phyloP scores from a whole-genome alignment of 371 early-diverging fungal genomes.

The Smittium culicis region DNA sequence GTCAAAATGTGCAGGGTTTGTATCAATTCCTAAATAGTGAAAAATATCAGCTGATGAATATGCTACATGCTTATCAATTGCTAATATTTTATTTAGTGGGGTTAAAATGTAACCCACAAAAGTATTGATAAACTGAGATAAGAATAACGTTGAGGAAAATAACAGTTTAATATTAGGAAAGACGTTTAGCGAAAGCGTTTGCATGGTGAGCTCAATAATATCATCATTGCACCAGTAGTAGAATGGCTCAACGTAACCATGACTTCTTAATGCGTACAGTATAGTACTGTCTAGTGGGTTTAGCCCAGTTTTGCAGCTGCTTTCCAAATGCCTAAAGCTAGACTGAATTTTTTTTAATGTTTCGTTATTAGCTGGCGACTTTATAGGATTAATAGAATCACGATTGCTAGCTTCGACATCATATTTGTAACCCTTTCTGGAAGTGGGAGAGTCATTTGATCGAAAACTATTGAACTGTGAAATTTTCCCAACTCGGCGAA shows the following conservation, averaged over 20 bases:
- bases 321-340: neutral
- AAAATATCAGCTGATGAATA: neutral
- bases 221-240: slow-evolving; percentile 24
- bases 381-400: too few relatives aligned
- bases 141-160: slow-evolving; percentile 32
- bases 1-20: neutral
- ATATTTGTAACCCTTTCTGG: neutral
- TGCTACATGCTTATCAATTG: neutral
- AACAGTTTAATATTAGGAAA: slow-evolving; percentile 44
- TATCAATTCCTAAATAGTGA: neutral
- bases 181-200: slow-evolving; percentile 39
- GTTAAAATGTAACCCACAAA: neutral
- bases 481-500: neutral
- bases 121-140: neutral
- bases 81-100: neutral
- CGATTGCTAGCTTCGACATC: neutral
- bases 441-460: neutral
- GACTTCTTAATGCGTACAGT: neutral
- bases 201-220: slow-evolving; percentile 32
- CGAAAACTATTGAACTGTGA: slow-evolving; percentile 3
- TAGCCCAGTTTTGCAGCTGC: neutral
- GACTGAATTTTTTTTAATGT: neutral
- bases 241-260: neutral
- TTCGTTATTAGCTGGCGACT: neutral
- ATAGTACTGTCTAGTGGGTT: neutral